These are phyloP conservation scores for Parathielavia hyrcaniae DNA, from an alignment of 495 filamentous ascomycete species.

Conservation along the genomic window DNA sequence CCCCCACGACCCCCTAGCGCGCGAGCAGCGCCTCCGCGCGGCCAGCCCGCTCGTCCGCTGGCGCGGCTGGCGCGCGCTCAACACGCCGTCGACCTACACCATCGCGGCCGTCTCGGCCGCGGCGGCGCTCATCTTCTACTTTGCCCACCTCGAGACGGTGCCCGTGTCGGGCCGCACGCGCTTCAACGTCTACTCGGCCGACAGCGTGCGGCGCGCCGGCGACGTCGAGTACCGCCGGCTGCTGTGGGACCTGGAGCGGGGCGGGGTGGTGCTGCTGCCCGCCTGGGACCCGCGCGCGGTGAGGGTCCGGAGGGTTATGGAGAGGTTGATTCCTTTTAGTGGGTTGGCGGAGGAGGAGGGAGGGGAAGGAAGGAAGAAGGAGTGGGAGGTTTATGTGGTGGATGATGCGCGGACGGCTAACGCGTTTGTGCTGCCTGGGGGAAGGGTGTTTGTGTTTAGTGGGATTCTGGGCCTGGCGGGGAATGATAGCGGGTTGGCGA, in stretches of 20 bases:
- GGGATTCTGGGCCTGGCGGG: constrained; percentile 69
- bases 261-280: constrained; percentile 35
- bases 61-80: constrained; percentile 19
- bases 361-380: constrained; percentile 65
- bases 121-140: constrained; percentile 52
- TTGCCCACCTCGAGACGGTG: constrained; percentile 69
- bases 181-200: constrained; percentile 67
- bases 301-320: constrained; percentile 62
- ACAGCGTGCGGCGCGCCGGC: constrained; percentile 50
- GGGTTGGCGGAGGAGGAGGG: constrained; percentile 48
- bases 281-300: constrained; percentile 36
- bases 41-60: constrained; percentile 40
- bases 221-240: constrained; percentile 47
- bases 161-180: constrained; percentile 72
- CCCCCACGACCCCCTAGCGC: background rate
- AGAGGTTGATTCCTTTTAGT: constrained; percentile 61
- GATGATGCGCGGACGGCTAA: constrained; percentile 57
- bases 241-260: constrained; percentile 39
- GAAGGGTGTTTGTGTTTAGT: constrained; percentile 88
- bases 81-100: constrained; percentile 30
- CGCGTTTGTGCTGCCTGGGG: constrained; percentile 87
- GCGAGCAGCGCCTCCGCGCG: constrained; percentile 6
- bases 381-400: constrained; percentile 87
- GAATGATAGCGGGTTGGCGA: constrained; percentile 70
- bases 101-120: constrained; percentile 32